Evolutionary conservation across 129 eudicot genomes (phyloP).

Genomic region (Mikania micrantha): DNA sequence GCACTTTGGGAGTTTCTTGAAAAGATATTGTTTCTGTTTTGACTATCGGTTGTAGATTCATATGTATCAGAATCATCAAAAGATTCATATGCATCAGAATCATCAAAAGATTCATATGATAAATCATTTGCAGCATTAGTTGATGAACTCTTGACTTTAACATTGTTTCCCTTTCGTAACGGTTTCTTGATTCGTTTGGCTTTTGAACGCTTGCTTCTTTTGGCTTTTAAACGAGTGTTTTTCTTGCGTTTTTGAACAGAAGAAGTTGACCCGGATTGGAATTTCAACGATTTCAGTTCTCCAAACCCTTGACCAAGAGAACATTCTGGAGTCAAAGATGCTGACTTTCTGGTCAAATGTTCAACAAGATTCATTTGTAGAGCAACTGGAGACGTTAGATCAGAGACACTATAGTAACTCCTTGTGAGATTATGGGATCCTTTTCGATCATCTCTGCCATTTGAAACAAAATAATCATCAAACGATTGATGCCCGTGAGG

Average conservation of each 20-base stretch:
- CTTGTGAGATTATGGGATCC: slow-evolving; percentile 7
- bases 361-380: slow-evolving; percentile 1
- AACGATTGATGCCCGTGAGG: background rate
- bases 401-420: slow-evolving; percentile 22
- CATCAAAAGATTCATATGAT: slow-evolving; percentile 8
- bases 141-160: background rate
- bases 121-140: background rate
- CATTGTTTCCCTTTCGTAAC: slow-evolving; percentile 9
- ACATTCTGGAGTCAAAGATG: slow-evolving; percentile 12
- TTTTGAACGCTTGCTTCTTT: slow-evolving; percentile 16
- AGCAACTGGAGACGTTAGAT: slow-evolving; percentile 10
- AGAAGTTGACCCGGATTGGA: slow-evolving; percentile 17
- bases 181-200: slow-evolving; percentile 18
- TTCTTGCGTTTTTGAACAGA: slow-evolving; percentile 17
- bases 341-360: slow-evolving; percentile 1
- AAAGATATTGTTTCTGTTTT: slow-evolving; percentile 3
- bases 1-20: slow-evolving; percentile 31
- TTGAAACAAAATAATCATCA: slow-evolving; percentile 19
- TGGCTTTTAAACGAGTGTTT: slow-evolving; percentile 2
- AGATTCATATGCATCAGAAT: slow-evolving; percentile 1
- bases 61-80: slow-evolving; percentile 4
- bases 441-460: slow-evolving; percentile 7
- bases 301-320: slow-evolving; percentile 10
- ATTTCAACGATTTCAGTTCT: slow-evolving; percentile 34
- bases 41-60: background rate